Percentiles rank a stretch among this genome's conserved stretches.
Conservation (phyloP, 495 filamentous ascomycete genomes). For the Neurospora sp. region DNA sequence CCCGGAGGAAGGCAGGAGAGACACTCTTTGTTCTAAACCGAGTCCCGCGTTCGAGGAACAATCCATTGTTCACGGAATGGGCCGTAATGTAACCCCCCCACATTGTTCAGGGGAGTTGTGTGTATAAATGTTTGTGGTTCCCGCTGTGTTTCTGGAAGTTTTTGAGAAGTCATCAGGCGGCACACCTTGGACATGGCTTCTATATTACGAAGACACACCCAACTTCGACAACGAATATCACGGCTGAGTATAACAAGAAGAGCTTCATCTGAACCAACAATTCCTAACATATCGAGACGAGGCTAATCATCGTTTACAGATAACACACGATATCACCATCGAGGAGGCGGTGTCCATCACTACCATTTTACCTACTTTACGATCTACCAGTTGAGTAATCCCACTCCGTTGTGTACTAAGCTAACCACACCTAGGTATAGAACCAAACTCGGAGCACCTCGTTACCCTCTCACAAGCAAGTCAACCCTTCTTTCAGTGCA, state of each 20-base stretch:
- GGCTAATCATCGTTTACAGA: not conserved
- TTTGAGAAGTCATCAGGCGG: not conserved
- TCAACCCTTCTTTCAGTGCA: not conserved
- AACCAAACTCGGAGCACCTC: not conserved
- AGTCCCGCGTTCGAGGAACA: not conserved
- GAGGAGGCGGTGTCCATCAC: not conserved
- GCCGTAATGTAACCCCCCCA: not conserved
- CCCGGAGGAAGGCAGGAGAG: not conserved
- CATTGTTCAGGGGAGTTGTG: not conserved
- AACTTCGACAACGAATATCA: not conserved
- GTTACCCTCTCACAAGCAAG: not conserved
- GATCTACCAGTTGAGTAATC: not conserved
- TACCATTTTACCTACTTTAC: not conserved
- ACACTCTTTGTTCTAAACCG: not conserved
- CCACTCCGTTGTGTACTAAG: not conserved
- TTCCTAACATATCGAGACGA: not conserved
- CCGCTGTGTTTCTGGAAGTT: not conserved
- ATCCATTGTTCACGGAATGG: not conserved
- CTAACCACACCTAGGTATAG: not conserved
- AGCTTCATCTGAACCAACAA: not conserved
- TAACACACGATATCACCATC: not conserved
- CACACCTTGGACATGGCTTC: not conserved
- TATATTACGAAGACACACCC: not conserved
- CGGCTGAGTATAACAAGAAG: not conserved
- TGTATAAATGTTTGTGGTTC: not conserved